phyloP scores from a whole-genome alignment of 805 yeast genomes.

The Saturnispora saitoi region DNA sequence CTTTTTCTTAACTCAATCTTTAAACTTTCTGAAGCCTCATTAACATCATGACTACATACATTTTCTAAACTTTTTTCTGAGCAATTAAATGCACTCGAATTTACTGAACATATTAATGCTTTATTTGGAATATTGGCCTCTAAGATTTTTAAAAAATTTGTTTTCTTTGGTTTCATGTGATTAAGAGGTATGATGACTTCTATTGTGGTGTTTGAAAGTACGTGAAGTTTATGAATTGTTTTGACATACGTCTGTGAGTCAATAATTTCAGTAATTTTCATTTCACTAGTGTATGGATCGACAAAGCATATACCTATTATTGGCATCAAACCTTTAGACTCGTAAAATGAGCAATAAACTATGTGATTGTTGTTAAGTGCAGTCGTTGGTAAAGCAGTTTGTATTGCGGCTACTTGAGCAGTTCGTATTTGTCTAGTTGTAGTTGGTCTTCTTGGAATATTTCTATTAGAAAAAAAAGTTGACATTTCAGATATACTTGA shows the following conservation, averaged over 20 bases:
- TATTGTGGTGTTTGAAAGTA: conserved; percentile 24
- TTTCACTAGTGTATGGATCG: conserved; percentile 31
- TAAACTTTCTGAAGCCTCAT: conserved; percentile 10
- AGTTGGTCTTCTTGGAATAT: neutral
- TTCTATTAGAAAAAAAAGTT: neutral
- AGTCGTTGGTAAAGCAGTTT: conserved; percentile 1
- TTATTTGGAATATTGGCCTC: conserved; percentile 16
- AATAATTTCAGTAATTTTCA: conserved; percentile 29
- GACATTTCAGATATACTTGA: neutral
- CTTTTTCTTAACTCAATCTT: conserved; percentile 25
- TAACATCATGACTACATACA: neutral
- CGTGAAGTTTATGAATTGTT: conserved; percentile 33
- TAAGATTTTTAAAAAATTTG: conserved; percentile 31
- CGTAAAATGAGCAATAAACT: conserved; percentile 13
- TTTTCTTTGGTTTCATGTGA: conserved; percentile 21
- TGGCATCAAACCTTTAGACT: conserved; percentile 19
- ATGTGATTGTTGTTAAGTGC: neutral
- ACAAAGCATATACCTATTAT: conserved; percentile 34
- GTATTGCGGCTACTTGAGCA: neutral
- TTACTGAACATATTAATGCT: conserved; percentile 20
- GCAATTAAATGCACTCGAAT: conserved; percentile 21
- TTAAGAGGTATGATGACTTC: conserved; percentile 30
- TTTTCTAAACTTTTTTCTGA: conserved; percentile 12
- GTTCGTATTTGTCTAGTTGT: neutral
- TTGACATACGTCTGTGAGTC: conserved; percentile 41